These are phyloP conservation scores for Nakataea oryzae DNA, from an alignment of 2,329 filamentous ascomycete genomes.

Conservation along the genomic window DNA sequence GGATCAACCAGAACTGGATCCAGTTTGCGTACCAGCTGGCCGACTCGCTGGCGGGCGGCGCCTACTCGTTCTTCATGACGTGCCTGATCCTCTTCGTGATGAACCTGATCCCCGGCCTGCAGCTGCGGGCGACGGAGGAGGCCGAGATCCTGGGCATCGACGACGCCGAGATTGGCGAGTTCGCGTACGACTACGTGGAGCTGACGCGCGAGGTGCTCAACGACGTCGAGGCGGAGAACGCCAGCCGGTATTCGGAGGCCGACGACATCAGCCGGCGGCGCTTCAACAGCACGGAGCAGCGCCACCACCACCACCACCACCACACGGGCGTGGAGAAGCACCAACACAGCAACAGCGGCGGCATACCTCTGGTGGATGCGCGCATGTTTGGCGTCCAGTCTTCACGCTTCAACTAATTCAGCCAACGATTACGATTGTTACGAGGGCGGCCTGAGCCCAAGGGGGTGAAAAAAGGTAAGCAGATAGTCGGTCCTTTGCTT, in stretches of 20 bases:
- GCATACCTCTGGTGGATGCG: slow-evolving; percentile 33
- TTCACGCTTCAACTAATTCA: neutral
- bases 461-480: neutral
- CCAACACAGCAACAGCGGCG: slow-evolving; percentile 33
- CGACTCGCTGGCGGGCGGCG: slow-evolving; percentile 65
- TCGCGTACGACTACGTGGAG: slow-evolving; percentile 92
- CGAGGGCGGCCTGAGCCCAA: neutral
- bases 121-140: slow-evolving; percentile 63
- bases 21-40: slow-evolving; percentile 78
- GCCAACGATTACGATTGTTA: neutral
- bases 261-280: neutral
- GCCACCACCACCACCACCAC: neutral
- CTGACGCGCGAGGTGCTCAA: slow-evolving; percentile 51
- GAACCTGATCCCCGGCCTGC: slow-evolving; percentile 67
- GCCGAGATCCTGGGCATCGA: slow-evolving; percentile 78
- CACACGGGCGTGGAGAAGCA: neutral
- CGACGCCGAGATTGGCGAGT: slow-evolving; percentile 85
- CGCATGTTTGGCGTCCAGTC: slow-evolving; percentile 25
- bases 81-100: slow-evolving; percentile 72
- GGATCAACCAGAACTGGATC: slow-evolving; percentile 75
- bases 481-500: neutral
- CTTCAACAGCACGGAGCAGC: neutral
- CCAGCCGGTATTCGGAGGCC: slow-evolving; percentile 16
- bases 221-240: slow-evolving; percentile 11
- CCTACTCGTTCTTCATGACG: slow-evolving; percentile 70